Conservation (phyloP, 116 monocot genomes). For the Iris pallida region DNA sequence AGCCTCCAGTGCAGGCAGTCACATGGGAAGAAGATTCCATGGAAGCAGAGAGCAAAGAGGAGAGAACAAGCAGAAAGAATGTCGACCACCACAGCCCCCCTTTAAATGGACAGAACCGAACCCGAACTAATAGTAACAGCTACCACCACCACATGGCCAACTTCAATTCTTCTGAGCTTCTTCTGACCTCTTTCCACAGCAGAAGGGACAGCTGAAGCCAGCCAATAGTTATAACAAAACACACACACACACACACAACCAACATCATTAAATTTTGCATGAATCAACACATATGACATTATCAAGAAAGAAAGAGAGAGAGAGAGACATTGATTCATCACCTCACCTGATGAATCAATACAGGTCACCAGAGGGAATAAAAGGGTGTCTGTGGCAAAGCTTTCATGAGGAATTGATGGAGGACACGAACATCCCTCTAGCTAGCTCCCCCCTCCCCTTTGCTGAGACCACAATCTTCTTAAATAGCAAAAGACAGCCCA, state of each 20-base stretch:
- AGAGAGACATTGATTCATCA: neutral
- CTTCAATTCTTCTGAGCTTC: neutral
- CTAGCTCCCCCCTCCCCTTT: slow-evolving; percentile 4
- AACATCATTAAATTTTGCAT: neutral
- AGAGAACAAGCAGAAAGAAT: slow-evolving; percentile 2
- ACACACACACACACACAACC: too few relatives aligned
- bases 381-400: neutral
- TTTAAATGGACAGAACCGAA: neutral
- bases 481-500: slow-evolving; percentile 24
- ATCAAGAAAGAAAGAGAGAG: neutral
- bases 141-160: neutral
- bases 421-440: slow-evolving; percentile 3
- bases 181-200: neutral
- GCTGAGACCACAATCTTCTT: slow-evolving; percentile 6
- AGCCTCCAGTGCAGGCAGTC: slow-evolving; percentile 30
- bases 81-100: neutral
- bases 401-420: neutral
- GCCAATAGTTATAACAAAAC: neutral
- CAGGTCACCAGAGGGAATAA: slow-evolving; percentile 23
- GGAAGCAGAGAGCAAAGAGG: neutral
- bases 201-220: neutral
- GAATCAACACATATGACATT: neutral
- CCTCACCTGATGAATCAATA: slow-evolving; percentile 31
- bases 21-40: slow-evolving; percentile 27
- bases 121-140: neutral